phyloP scores from a whole-genome alignment of 257 asterid species.

The Plectranthus barbatus region DNA sequence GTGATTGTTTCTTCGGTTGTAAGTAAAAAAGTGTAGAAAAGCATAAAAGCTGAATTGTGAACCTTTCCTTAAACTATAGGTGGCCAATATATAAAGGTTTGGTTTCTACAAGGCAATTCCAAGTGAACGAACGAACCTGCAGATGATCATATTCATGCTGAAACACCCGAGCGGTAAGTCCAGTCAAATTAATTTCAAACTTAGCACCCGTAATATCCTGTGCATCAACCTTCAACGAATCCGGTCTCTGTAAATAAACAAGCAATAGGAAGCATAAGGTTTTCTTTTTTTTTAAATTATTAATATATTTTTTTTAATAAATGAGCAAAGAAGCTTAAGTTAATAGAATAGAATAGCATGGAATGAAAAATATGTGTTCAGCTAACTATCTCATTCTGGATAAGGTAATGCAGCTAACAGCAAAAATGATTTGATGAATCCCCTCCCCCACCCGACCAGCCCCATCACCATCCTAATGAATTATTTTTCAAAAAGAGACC shows the following conservation, averaged over 20 bases:
- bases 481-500: too few species aligned
- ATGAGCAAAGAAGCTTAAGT: too few species aligned
- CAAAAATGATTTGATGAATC: too few species aligned
- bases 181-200: conserved; percentile 59
- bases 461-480: too few species aligned
- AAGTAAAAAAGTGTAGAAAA: neutral
- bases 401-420: neutral
- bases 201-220: conserved; percentile 64
- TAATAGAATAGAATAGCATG: neutral
- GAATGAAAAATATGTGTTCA: neutral
- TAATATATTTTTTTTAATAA: too few species aligned
- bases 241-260: conserved; percentile 67
- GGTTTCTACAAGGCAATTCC: neutral
- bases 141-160: conserved; percentile 96
- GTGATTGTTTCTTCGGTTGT: neutral
- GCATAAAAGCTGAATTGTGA: conserved; percentile 2
- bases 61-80: neutral
- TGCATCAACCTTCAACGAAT: conserved; percentile 69
- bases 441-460: too few species aligned
- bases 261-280: neutral
- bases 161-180: conserved; percentile 79
- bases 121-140: conserved; percentile 35
- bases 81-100: neutral
- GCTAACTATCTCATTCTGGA: neutral
- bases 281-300: too few species aligned